Evolutionary conservation across 179 eudicot species (phyloP).

Genomic region (Spergularia azorica): DNA sequence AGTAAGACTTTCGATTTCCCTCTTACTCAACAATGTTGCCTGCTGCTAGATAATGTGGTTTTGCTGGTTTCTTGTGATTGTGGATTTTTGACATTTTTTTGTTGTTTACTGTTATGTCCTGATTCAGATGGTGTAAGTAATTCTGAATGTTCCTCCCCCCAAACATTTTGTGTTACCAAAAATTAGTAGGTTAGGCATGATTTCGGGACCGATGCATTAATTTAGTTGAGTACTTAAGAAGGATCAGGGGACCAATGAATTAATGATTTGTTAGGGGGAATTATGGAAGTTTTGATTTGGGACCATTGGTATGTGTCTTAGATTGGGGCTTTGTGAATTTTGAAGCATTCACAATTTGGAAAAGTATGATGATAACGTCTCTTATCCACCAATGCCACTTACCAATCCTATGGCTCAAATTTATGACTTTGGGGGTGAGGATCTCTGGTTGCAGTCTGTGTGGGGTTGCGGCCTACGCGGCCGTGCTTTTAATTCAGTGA

Average conservation of each 20-base stretch:
- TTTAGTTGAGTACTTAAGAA: constrained; percentile 9
- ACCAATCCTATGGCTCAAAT: constrained; percentile 15
- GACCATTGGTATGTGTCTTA: constrained; percentile 26
- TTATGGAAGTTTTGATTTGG: not conserved
- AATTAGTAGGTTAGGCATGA: not conserved
- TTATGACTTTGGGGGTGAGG: constrained; percentile 3
- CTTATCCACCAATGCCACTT: constrained; percentile 18
- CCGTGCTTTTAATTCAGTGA: constrained; percentile 6
- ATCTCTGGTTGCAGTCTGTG: not conserved
- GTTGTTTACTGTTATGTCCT: constrained; percentile 14
- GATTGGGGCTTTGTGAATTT: constrained; percentile 17
- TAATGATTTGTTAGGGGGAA: not conserved
- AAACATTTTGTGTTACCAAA: not conserved
- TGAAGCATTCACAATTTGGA: constrained; percentile 17
- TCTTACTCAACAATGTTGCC: not conserved
- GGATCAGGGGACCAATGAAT: constrained; percentile 1
- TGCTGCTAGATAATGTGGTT: not conserved
- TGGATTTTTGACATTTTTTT: not conserved
- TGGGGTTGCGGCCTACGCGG: not conserved
- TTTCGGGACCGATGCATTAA: constrained; percentile 10
- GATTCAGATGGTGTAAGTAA: not conserved
- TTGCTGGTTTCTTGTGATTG: constrained; percentile 6
- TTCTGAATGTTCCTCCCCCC: not conserved
- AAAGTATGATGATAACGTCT: constrained; percentile 15
- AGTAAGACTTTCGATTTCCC: constrained; percentile 44